Percentiles rank a stretch among this genome's conserved stretches.
phyloP scores from a whole-genome alignment of 495 filamentous ascomycete species.

The Penicillium silybi region DNA sequence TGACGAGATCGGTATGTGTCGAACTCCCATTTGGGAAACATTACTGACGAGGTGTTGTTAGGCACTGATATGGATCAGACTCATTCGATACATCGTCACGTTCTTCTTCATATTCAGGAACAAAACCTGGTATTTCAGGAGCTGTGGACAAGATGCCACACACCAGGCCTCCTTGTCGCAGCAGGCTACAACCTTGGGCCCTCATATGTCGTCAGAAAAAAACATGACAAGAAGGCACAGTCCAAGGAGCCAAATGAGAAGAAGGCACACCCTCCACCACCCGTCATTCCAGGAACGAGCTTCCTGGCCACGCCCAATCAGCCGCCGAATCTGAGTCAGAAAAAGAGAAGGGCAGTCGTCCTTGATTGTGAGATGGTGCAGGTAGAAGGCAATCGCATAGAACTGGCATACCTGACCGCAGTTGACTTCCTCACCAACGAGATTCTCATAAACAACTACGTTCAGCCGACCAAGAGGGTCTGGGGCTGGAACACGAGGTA shows the following conservation, averaged over 20 bases:
- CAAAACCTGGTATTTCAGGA: not conserved
- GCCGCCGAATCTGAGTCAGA: not conserved
- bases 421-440: slow-evolving; percentile 49
- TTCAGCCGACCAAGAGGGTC: slow-evolving; percentile 30
- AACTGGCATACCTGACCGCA: slow-evolving; percentile 27
- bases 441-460: slow-evolving; percentile 39
- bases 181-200: not conserved
- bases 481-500: slow-evolving; percentile 31
- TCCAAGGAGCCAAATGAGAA: not conserved
- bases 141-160: not conserved
- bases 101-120: not conserved
- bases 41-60: not conserved
- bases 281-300: not conserved
- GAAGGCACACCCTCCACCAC: not conserved
- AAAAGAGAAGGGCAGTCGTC: slow-evolving; percentile 19
- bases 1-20: not conserved
- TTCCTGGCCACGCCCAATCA: not conserved
- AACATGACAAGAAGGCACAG: not conserved
- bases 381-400: slow-evolving; percentile 1
- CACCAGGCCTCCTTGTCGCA: not conserved
- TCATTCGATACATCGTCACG: not conserved
- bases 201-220: not conserved
- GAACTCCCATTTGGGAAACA: not conserved
- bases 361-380: slow-evolving; percentile 37
- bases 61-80: not conserved